Base-by-base conservation (phyloP, 2,329 filamentous ascomycete genomes). In the Incumbomyces delicatus region DNA sequence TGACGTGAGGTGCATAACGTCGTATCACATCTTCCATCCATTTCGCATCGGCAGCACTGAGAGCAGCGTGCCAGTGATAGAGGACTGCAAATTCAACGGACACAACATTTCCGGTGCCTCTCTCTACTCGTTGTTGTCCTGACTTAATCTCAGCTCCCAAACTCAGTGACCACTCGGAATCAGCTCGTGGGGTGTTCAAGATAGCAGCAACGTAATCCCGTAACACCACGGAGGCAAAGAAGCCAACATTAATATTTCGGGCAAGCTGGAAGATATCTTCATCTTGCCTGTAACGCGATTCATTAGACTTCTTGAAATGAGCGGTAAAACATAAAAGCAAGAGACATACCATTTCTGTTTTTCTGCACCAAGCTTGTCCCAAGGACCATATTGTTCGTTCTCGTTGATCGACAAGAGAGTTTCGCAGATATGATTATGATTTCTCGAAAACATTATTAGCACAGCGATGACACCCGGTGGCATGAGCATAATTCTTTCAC, bases 161-260 rank as follows among this genome's bases (percentile, higher is more conserved):
- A 49, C 70, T 62, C 3, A 72, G 62, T 8, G 62, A 66, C 70
- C 70, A 73, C 6, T 63, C 63, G 1, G 68, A 70, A 47, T 70
- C 65, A 16, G 68, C 66, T 36, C 68, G 60, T 1, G 66, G 65
- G 4, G 66, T 69, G 49, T 70, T 70, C 37, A 71, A 57, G 53
- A 71, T 71, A n/a, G 68, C 64, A 3, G 64, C 61, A 14, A 71
- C 69, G 49, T 71, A 71, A 50, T 72, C 69, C 44, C 64, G 67
- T 33, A 72, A 50, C 1, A 71, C 68, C 3, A 71, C 66, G 0
- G 66, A 63, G 2, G 67, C 67, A 55, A 71, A 72, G 55, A 68
- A 71, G 30, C 68, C 69, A 14, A 70, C 67, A 47, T 71, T 72
- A 53, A 71, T 70, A 50, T 70, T 70, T 35, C 69, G 62, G 12